These are phyloP conservation scores for Podospora conica DNA, from an alignment of 495 filamentous ascomycete genomes.

Conservation along the genomic window DNA sequence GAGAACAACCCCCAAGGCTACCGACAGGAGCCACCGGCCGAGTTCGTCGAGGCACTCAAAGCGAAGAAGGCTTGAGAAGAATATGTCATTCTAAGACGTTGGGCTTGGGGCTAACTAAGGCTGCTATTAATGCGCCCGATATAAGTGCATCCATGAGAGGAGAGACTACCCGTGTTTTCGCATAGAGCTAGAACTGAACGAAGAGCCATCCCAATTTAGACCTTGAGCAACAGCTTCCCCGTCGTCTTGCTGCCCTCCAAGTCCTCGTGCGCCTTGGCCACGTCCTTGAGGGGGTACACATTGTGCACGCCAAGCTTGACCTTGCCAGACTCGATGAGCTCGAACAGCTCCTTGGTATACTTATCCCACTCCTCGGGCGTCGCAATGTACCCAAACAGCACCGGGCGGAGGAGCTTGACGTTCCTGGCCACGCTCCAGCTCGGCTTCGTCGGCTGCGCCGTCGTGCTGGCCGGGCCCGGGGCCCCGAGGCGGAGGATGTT, in stretches of 20 bases:
- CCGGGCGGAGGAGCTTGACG: constrained; percentile 68
- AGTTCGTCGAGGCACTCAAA: constrained; percentile 68
- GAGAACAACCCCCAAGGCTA: constrained; percentile 96
- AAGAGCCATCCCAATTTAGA: constrained; percentile 6
- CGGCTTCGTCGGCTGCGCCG: no score
- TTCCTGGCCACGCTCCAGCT: no score
- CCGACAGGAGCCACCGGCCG: constrained; percentile 78
- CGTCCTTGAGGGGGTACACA: constrained; percentile 72
- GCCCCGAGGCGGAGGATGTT: constrained; percentile 56
- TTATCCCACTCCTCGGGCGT: constrained; percentile 70
- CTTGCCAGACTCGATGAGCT: constrained; percentile 58
- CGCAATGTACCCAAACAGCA: constrained; percentile 64
- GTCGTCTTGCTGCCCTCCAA: constrained; percentile 77
- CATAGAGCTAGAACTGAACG: neutral
- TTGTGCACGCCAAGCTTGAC: constrained; percentile 73
- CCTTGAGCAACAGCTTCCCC: constrained; percentile 64
- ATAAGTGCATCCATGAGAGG: neutral
- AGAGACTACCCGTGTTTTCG: neutral
- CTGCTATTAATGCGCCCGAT: neutral
- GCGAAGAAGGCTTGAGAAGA: constrained; percentile 25
- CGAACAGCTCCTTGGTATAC: constrained; percentile 70
- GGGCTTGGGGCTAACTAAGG: neutral
- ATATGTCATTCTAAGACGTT: neutral
- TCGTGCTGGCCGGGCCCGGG: no score
- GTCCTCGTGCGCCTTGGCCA: constrained; percentile 70